A percentile compares a stretch with the other conserved stretches of the same genome.
These are phyloP conservation scores for Tricholoma furcatifolium DNA, from an alignment of 768 basidiomycete genomes.

Conservation along the genomic window DNA sequence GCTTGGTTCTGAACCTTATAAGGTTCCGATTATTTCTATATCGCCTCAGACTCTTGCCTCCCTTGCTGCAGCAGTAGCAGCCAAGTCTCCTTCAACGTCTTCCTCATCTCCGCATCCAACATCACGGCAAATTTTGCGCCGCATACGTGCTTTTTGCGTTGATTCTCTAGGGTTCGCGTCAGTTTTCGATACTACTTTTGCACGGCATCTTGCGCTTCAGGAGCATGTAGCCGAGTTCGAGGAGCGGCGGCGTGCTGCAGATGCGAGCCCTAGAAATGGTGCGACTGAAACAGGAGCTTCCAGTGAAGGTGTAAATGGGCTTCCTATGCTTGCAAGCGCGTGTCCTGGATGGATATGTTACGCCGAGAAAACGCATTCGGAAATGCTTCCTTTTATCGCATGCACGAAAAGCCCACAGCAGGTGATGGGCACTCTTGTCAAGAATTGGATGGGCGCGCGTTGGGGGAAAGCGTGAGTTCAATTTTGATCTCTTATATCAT, in stretches of 20 bases:
- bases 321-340: slow-evolving; percentile 94
- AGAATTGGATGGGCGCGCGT: slow-evolving; percentile 74
- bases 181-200: slow-evolving; percentile 94
- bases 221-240: slow-evolving; percentile 83
- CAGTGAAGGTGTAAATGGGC: slow-evolving; percentile 19
- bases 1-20: slow-evolving; percentile 36
- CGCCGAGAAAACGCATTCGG: slow-evolving; percentile 94
- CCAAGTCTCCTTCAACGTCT: slow-evolving; percentile 51
- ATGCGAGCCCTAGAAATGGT: slow-evolving; percentile 14
- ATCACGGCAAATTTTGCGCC: slow-evolving; percentile 61
- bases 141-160: slow-evolving; percentile 69
- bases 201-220: slow-evolving; percentile 77
- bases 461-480: slow-evolving; percentile 70
- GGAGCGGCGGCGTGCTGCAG: slow-evolving; percentile 53
- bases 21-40: slow-evolving; percentile 77
- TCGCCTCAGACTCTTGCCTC: slow-evolving; percentile 87
- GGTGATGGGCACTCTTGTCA: slow-evolving; percentile 91
- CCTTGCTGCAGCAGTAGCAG: slow-evolving; percentile 64
- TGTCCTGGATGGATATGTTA: slow-evolving; percentile 99
- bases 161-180: slow-evolving; percentile 71
- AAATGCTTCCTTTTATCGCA: slow-evolving; percentile 90
- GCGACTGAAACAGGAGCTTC: slow-evolving; percentile 1
- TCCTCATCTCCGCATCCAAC: slow-evolving; percentile 34
- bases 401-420: slow-evolving; percentile 91
- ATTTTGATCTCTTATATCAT: slow-evolving; percentile 29